Evolutionary conservation across 345 rosid species (phyloP).

Genomic region (Isatis tinctoria): DNA sequence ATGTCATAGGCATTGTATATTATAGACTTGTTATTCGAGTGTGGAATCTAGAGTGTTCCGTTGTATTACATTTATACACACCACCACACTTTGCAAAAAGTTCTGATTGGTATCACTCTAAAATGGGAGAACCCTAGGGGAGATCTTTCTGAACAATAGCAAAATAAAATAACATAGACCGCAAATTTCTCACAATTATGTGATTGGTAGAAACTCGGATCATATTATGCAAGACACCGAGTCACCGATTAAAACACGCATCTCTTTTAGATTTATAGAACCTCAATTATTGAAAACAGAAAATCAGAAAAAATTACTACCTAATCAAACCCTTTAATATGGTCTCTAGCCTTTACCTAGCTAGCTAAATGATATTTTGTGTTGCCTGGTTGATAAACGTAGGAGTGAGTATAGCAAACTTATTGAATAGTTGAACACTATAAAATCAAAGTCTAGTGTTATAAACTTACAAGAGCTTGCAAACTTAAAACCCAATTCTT

Average conservation of each 20-base stretch:
- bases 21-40: no score
- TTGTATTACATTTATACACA: neutral
- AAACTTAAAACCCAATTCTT: neutral
- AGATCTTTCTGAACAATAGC: neutral
- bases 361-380: neutral
- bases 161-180: neutral
- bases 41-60: neutral
- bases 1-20: neutral
- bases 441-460: neutral
- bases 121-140: neutral
- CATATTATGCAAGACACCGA: neutral
- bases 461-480: neutral
- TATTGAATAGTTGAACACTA: neutral
- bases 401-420: neutral
- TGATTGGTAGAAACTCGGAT: neutral
- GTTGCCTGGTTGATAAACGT: neutral
- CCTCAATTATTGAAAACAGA: neutral
- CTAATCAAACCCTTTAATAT: neutral
- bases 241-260: neutral
- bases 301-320: neutral
- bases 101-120: neutral
- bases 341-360: neutral
- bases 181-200: neutral
- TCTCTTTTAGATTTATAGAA: neutral
- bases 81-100: neutral